phyloP scores from a whole-genome alignment of 768 basidiomycete species.

The Piloderma croceum region DNA sequence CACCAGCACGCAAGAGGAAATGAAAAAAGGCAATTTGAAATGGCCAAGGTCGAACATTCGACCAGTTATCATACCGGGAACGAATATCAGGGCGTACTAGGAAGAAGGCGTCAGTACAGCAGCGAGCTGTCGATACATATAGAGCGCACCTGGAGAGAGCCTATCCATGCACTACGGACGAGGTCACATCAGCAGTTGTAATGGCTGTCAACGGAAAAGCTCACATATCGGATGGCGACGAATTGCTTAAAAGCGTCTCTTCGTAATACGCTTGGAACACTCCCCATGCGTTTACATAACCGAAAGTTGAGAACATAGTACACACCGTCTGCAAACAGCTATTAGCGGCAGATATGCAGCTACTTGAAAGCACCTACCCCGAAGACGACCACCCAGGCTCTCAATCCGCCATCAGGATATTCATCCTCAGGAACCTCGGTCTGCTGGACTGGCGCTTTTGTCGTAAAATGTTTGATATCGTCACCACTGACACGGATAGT shows the following conservation, averaged over 20 bases:
- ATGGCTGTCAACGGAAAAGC: not conserved
- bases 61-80: slow-evolving; percentile 42
- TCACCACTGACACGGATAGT: too few relatives aligned
- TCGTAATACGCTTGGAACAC: slow-evolving; percentile 16
- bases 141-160: slow-evolving; percentile 43
- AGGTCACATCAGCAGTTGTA: slow-evolving; percentile 1
- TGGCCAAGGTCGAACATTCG: slow-evolving; percentile 52
- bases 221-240: slow-evolving; percentile 14
- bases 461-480: too few relatives aligned
- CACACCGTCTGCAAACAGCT: slow-evolving; percentile 27
- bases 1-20: slow-evolving; percentile 37
- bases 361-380: slow-evolving; percentile 27
- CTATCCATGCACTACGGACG: slow-evolving; percentile 47
- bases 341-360: slow-evolving; percentile 3
- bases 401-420: slow-evolving; percentile 39
- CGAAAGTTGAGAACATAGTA: slow-evolving; percentile 25
- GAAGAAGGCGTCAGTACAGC: not conserved
- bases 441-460: too few relatives aligned
- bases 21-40: slow-evolving; percentile 35
- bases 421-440: too few relatives aligned
- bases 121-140: not conserved
- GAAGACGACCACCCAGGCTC: slow-evolving; percentile 38
- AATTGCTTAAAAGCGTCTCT: slow-evolving; percentile 9
- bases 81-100: slow-evolving; percentile 40
- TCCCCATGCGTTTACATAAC: slow-evolving; percentile 53